These are phyloP conservation scores for Phytophthora meadii DNA, from an alignment of 352 stramenopile genomes.

Conservation along the genomic window DNA sequence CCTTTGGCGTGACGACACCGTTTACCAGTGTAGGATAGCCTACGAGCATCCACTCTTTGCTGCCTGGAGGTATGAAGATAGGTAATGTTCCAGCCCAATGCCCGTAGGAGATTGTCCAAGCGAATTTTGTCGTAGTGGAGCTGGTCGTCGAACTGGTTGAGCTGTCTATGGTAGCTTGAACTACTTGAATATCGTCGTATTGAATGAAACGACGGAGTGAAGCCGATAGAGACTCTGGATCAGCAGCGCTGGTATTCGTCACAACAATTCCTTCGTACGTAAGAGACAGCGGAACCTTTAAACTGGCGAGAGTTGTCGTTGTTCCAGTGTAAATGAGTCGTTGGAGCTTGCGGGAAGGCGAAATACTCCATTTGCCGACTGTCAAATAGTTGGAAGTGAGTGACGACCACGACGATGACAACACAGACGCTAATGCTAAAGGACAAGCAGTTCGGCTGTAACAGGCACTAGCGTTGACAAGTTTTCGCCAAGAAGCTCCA, in stretches of 20 bases:
- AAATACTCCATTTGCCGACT: constrained; percentile 50
- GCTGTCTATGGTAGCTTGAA: constrained; percentile 26
- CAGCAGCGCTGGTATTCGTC: constrained; percentile 28
- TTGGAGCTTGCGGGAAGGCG: constrained; percentile 46
- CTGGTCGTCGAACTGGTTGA: background rate
- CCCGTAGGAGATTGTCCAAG: constrained; percentile 46
- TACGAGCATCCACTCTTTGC: constrained; percentile 43
- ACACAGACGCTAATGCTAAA: constrained; percentile 46
- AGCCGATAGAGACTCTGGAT: constrained; percentile 24
- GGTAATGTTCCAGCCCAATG: constrained; percentile 43
- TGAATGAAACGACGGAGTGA: constrained; percentile 43
- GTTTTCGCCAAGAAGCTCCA: constrained; percentile 45
- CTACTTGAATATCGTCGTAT: constrained; percentile 50
- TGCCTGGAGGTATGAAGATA: constrained; percentile 26
- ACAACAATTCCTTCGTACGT: constrained; percentile 22
- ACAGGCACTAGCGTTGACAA: constrained; percentile 64
- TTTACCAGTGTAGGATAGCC: constrained; percentile 26
- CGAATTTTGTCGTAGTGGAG: constrained; percentile 12
- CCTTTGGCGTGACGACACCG: constrained; percentile 10
- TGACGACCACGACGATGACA: constrained; percentile 35
- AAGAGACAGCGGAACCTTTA: constrained; percentile 32
- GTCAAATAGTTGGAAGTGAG: constrained; percentile 31
- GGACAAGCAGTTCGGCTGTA: constrained; percentile 51
- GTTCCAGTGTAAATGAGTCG: constrained; percentile 33
- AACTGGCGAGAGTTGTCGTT: background rate